These are phyloP conservation scores for Plasmodium fragile DNA, from an alignment of 169 alveolate species.

Conservation along the genomic window DNA sequence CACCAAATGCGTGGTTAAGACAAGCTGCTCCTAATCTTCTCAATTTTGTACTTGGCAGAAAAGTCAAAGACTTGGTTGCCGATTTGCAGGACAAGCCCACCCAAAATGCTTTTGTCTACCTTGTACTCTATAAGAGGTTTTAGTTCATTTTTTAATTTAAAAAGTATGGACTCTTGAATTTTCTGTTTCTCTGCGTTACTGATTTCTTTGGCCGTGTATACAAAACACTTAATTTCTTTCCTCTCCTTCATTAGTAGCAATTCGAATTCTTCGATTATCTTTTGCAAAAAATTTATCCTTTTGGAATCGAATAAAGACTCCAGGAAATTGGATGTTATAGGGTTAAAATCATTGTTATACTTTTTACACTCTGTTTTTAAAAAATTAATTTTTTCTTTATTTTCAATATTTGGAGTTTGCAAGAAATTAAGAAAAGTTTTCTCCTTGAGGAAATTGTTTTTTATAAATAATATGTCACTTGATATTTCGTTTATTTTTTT, in stretches of 20 bases:
- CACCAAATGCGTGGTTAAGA: neutral
- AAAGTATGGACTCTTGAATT: constrained; percentile 37
- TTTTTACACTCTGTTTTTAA: constrained; percentile 68
- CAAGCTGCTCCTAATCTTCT: constrained; percentile 45
- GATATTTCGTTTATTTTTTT: constrained; percentile 66
- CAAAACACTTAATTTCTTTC: constrained; percentile 72
- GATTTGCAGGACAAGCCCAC: constrained; percentile 58
- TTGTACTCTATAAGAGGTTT: constrained; percentile 58
- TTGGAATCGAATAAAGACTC: constrained; percentile 71
- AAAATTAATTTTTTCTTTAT: constrained; percentile 39
- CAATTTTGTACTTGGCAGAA: constrained; percentile 71
- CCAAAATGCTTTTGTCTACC: constrained; percentile 44
- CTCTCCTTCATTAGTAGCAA: constrained; percentile 44
- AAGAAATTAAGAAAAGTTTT: constrained; percentile 37
- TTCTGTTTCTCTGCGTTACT: constrained; percentile 42
- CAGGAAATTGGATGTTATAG: constrained; percentile 41
- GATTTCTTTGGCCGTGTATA: constrained; percentile 63
- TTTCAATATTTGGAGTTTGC: constrained; percentile 64
- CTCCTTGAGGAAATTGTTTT: constrained; percentile 45
- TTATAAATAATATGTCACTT: constrained; percentile 58
- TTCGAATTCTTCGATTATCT: constrained; percentile 72
- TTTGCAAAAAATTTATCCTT: constrained; percentile 38
- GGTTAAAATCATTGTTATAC: constrained; percentile 45
- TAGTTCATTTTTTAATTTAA: constrained; percentile 44
- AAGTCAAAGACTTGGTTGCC: constrained; percentile 74